Evolutionary conservation across 208 protist species (phyloP), one percentile per base, ranked within the genome.

Genomic region (Leishmania mexicana): DNA sequence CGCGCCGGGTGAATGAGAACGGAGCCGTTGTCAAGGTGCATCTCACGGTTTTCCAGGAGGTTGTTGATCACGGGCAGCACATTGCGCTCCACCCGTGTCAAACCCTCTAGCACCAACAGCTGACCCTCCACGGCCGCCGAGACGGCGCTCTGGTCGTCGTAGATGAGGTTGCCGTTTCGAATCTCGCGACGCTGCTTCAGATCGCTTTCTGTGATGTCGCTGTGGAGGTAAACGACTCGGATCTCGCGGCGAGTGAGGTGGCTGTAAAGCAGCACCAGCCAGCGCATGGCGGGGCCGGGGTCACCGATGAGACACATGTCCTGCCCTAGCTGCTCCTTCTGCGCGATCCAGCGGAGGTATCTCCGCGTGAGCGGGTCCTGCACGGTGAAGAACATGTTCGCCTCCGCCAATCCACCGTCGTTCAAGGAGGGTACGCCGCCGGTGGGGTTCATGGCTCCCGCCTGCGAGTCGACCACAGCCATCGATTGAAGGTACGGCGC

Each of bases 41-140:
- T 99, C 85, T 99, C 98, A 19, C 98, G 84, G 81, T 99, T 99
- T 78, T 99, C 95, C 15, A 99, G 86, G n/a, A 99, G 87, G 79
- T 99, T 99, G 90, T 99, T 99, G 76, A 98, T 91, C 35, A 98
- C 91, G 6, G 96, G 93, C 40, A 98, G 88, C 40, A 99, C 95
- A 87, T 99, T 99, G 28, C 97, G 94, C 88, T 99, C 98, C 19
- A 96, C 96, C 82, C 95, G 91, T 82, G 99, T 97, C 40, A 99
- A 81, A 13, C 98, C 98, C 47, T 99, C 98, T 42, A 99, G 86
- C 21, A 99, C 87, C n/a, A 99, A 91, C 54, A 99, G 87, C 60
- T 98, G 93, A 0, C 97, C 97, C 60, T 96, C 80, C 40, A 91
- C 80, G 7, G 98, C 98, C 35, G 98, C 98, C 2, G 90, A 79